These are phyloP conservation scores for Coccomyxa subellipsoidea DNA, from an alignment of 163 green algal genomes.

Conservation along the genomic window DNA sequence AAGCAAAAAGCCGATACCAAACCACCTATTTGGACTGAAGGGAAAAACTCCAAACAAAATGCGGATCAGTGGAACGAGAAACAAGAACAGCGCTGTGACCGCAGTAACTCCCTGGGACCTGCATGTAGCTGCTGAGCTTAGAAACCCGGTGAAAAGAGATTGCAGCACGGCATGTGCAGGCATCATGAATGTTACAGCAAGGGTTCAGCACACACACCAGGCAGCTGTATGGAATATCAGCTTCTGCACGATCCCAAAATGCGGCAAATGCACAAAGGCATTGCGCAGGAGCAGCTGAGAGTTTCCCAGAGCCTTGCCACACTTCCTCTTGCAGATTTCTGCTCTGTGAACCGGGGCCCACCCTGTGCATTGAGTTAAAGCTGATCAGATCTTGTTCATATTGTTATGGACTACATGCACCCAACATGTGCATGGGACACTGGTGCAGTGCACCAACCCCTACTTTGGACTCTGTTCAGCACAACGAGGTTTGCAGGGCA, in stretches of 20 bases:
- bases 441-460: too few relatives aligned
- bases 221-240: not conserved
- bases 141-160: too few relatives aligned
- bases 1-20: conserved; percentile 25
- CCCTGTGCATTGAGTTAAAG: not conserved
- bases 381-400: too few relatives aligned
- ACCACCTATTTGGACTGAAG: conserved; percentile 24
- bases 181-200: too few relatives aligned
- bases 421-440: too few relatives aligned
- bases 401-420: too few relatives aligned
- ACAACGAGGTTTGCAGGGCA: too few relatives aligned
- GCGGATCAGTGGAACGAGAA: conserved; percentile 19
- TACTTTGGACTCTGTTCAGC: too few relatives aligned
- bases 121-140: not conserved
- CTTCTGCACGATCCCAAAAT: not conserved
- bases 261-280: not conserved
- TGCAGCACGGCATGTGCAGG: too few relatives aligned
- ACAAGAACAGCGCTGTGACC: conserved; percentile 6
- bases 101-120: conserved; percentile 8
- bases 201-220: not conserved
- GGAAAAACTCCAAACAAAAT: conserved; percentile 27
- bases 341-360: not conserved
- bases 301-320: not conserved
- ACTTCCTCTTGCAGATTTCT: not conserved
- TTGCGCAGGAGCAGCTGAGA: not conserved